Evolutionary conservation across 345 rosid genomes (phyloP).

Genomic region (Citrus hindsii): DNA sequence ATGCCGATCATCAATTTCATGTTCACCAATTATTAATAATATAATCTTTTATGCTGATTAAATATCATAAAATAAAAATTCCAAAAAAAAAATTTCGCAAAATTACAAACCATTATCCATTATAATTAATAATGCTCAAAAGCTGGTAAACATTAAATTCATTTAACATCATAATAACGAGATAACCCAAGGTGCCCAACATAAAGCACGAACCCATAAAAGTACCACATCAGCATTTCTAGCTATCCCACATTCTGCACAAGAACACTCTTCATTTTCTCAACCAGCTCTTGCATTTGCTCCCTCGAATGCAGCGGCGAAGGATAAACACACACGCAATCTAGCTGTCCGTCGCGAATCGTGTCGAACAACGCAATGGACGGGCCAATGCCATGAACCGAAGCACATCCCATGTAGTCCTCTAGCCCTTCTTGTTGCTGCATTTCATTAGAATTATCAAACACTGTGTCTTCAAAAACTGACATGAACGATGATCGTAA

Average conservation of each 20-base stretch:
- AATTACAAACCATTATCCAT: background rate
- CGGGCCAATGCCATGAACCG: slow-evolving; percentile 50
- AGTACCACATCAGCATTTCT: background rate
- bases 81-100: too few relatives aligned
- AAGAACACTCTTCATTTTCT: slow-evolving; percentile 37
- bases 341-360: slow-evolving; percentile 36
- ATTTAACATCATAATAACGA: too few relatives aligned
- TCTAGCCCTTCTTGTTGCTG: slow-evolving; percentile 27
- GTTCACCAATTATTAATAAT: too few relatives aligned
- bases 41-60: background rate
- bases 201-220: background rate
- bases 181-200: background rate
- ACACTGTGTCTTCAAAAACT: slow-evolving; percentile 42
- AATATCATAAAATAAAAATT: background rate
- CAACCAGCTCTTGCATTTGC: slow-evolving; percentile 35
- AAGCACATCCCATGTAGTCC: slow-evolving; percentile 50
- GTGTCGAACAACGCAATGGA: slow-evolving; percentile 46
- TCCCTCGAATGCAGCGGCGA: slow-evolving; percentile 53
- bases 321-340: slow-evolving; percentile 45
- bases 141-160: background rate
- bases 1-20: too few relatives aligned
- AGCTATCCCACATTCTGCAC: slow-evolving; percentile 11
- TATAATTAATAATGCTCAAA: background rate
- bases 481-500: slow-evolving; percentile 40
- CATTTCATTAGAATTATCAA: slow-evolving; percentile 24